These are phyloP conservation scores for Phytopythium mirpurense DNA, from an alignment of 352 stramenopile species.

Conservation along the genomic window DNA sequence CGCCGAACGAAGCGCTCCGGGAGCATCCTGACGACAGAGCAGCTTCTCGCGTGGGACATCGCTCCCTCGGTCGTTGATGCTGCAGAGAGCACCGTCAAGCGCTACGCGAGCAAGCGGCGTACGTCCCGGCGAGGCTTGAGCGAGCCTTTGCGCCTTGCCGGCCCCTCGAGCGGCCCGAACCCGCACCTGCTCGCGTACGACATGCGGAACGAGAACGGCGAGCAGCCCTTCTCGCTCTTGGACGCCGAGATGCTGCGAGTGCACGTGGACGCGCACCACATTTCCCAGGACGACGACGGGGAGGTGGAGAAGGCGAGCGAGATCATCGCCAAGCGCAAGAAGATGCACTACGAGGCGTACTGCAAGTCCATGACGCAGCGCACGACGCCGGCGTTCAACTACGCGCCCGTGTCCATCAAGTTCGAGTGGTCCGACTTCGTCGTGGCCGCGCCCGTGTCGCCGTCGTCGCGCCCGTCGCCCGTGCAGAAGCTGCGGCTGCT, in stretches of 20 bases:
- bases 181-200: conserved; percentile 55
- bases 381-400: conserved; percentile 64
- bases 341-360: conserved; percentile 51
- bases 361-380: conserved; percentile 55
- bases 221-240: conserved; percentile 39
- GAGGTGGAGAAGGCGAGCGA: conserved; percentile 23
- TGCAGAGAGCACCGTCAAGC: conserved; percentile 20
- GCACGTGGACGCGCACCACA: conserved; percentile 35
- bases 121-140: conserved; percentile 17
- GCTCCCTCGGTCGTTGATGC: conserved; percentile 11
- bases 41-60: conserved; percentile 5
- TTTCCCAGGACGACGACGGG: conserved; percentile 38
- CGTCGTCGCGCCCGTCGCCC: conserved; percentile 8
- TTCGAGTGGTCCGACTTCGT: conserved; percentile 79
- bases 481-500: conserved; percentile 56
- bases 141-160: conserved; percentile 4
- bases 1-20: conserved; percentile 1
- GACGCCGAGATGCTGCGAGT: conserved; percentile 53
- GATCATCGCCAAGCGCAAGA: conserved; percentile 54
- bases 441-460: conserved; percentile 40
- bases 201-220: conserved; percentile 36
- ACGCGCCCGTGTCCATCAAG: conserved; percentile 51
- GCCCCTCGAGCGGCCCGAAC: conserved; percentile 12
- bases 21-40: conserved; percentile 2
- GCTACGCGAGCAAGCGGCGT: conserved; percentile 20